Evolutionary conservation across 495 filamentous ascomycete genomes (phyloP), one percentile per base, ranked within the genome.

Genomic region (Jackrogersella multiformis): DNA sequence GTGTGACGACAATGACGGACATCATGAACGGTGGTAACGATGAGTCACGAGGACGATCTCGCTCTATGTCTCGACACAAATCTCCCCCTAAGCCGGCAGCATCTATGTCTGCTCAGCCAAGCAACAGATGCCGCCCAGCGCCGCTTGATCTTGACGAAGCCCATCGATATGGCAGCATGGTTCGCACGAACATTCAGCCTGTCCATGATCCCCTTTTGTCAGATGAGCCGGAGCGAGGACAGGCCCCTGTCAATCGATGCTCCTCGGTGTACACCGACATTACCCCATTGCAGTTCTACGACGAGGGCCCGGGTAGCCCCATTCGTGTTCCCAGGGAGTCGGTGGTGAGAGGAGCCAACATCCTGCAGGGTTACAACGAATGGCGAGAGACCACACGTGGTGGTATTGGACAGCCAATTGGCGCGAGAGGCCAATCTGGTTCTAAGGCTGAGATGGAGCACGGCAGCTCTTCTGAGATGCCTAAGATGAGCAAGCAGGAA

Each of bases 1-100:
- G 46, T 8, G 6, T 65, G 9, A 74, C 64, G 0, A 74, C 66
- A 6, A 51, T 74, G 60, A 59, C 68, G 6, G 70, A 74, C 21
- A 52, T 74, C 5, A 59, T 66, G 21, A 26, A 44, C 4, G 23
- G 16, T n/a, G 26, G 39, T 41, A 20, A 35, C 15, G 12, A 18
- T 7, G 34, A 39, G 23, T 10, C 52, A 42, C 30, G 2, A 55
- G 21, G 1, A 28, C 12, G 20, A 36, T 55, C 67, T 35, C 51
- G 44, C 42, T 56, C 56, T 16, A 56, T 57, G 51, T 61, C 56
- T 24, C 56, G 51, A n/a, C 56, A 61, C 36, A 44, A 61, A 13
- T 61, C 53, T 3, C 61, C 64, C n/a, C 46, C 39, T 2, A 39
- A 70, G 18, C 44, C 61, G 0, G 44, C 61, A 8, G 18, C n/a